Percentiles rank a stretch among this genome's conserved stretches.
Conservation (phyloP, 495 filamentous ascomycete species). For the Tuber indicum region DNA sequence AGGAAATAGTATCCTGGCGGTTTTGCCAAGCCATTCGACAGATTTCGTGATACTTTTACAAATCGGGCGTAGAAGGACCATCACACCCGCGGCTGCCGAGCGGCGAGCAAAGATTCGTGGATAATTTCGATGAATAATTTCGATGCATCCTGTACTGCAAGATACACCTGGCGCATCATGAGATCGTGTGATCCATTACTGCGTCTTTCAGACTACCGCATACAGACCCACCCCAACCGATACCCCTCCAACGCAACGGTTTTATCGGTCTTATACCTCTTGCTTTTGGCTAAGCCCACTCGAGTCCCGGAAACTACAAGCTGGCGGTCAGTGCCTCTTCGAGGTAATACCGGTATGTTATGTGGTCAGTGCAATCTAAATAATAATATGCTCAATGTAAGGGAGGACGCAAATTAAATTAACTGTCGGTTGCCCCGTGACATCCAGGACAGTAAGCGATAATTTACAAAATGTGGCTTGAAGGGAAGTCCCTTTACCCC, state of each 20-base stretch:
- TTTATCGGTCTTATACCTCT: neutral
- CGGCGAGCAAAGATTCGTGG: neutral
- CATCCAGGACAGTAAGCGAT: neutral
- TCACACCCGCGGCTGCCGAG: neutral
- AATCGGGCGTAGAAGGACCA: neutral
- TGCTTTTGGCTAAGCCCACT: neutral
- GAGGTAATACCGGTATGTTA: neutral
- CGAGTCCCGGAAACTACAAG: neutral
- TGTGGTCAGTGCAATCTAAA: neutral
- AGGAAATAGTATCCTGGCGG: neutral
- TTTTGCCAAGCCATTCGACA: neutral
- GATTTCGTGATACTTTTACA: neutral
- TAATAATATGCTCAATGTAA: neutral
- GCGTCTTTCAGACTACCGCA: neutral
- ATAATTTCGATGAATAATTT: neutral
- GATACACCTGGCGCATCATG: neutral
- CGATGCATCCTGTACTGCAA: neutral
- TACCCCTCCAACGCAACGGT: neutral
- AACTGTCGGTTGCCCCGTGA: neutral
- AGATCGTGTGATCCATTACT: neutral
- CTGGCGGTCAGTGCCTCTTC: too few species aligned
- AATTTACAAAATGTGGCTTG: neutral
- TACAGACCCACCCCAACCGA: neutral
- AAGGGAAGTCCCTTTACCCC: neutral
- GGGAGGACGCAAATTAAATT: neutral